Evolutionary conservation across 148 eudicot genomes (phyloP), one percentile per base, ranked within the genome.

Genomic region (Silene uniflora): DNA sequence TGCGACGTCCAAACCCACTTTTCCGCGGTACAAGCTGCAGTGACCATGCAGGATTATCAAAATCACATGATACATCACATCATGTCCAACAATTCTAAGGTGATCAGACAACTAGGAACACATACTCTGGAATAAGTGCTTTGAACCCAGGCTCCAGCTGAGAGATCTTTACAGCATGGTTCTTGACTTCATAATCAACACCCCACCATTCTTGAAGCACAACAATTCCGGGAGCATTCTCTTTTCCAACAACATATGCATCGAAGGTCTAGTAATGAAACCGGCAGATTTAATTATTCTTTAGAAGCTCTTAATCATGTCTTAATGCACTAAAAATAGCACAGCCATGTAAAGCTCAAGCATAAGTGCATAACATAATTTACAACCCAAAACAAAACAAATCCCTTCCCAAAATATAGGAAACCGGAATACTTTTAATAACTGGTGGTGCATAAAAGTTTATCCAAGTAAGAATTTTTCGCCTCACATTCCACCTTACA

Each of bases 131-230:
- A 64, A 93, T 89, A 71, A 93, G 89, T 59, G 96, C 86, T 78
- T 86, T 88, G 67, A 84, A 91, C 52, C 96, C 96, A 11, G 87
- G 81, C 74, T 83, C 88, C 66, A 93, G 83, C 88, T 87, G 81
- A 77, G 98, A 87, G 73, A 93, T 91, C 78, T 88, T 87, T 25
- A 81, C 61, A 42, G 95, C 97, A 78, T 91, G 95, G 75, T 93
- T 93, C 86, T 88, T 91, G 71, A 93, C 82, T 84, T 93, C 97
- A 80, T 75, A 91, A 69, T 93, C 98, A 78, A 91, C 93, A 71
- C 98, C 98, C 98, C 98, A 93, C 97, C 97, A 93, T 83, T 93
- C 98, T 79, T 91, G 98, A 72, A 93, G 84, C 82, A 93, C 98
- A 75, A 93, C 98, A 32, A 93, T 86, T 24, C 93, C 98, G 69